Conservation (phyloP, 257 asterid species). For the Nemophila menziesii region DNA sequence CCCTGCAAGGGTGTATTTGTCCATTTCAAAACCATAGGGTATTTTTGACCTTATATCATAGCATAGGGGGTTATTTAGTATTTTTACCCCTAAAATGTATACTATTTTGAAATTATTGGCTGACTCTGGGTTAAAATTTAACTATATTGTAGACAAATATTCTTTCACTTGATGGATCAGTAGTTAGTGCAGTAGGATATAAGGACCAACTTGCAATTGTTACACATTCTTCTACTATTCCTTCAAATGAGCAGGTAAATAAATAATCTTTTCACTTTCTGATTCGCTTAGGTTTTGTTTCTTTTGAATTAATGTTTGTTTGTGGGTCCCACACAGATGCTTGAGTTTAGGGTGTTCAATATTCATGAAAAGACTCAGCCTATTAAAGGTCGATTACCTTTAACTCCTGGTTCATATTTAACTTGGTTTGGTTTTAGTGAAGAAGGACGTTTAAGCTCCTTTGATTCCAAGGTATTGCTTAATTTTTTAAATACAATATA, state of each 20-base stretch:
- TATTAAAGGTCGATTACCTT: constrained; percentile 56
- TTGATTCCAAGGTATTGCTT: constrained; percentile 68
- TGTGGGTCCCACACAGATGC: constrained; percentile 45
- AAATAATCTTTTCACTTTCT: not conserved
- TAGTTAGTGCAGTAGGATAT: constrained; percentile 80
- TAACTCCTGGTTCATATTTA: constrained; percentile 87
- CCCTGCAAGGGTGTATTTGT: not conserved
- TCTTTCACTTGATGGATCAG: constrained; percentile 86
- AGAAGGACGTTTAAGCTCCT: constrained; percentile 84
- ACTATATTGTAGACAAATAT: constrained; percentile 37
- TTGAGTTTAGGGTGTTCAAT: constrained; percentile 69
- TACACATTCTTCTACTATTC: constrained; percentile 77
- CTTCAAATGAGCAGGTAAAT: constrained; percentile 79
- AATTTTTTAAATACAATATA: not conserved
- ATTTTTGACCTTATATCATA: no score
- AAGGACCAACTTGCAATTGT: constrained; percentile 83
- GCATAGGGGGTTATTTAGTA: no score
- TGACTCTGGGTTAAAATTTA: constrained; percentile 15
- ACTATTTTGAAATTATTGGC: constrained; percentile 2
- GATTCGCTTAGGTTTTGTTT: no score
- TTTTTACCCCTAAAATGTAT: not conserved
- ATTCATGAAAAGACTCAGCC: constrained; percentile 39
- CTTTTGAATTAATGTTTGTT: no score
- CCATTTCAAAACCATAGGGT: no score
- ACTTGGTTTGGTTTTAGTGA: constrained; percentile 94